These are phyloP conservation scores for Phytophthora cactorum DNA, from an alignment of 352 stramenopile species.

Conservation along the genomic window DNA sequence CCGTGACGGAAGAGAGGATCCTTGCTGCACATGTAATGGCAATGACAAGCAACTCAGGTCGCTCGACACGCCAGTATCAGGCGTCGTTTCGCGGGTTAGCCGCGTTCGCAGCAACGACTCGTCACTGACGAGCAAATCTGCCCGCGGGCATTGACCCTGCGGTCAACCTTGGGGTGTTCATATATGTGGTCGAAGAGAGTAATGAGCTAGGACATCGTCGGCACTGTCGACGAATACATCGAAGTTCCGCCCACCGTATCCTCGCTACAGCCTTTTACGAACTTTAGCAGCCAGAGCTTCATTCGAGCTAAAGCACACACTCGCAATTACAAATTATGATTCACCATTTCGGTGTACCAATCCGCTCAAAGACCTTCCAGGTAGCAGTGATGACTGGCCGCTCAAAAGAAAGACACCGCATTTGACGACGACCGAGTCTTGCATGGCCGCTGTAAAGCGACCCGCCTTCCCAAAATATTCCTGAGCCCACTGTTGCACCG, in stretches of 20 bases:
- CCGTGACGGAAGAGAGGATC: not conserved
- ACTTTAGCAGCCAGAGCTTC: slow-evolving; percentile 5
- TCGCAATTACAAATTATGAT: not conserved
- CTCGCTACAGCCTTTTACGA: slow-evolving; percentile 9
- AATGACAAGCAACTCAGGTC: slow-evolving; percentile 7
- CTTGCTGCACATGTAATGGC: slow-evolving; percentile 6
- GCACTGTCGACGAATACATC: slow-evolving; percentile 15
- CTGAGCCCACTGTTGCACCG: slow-evolving; percentile 5
- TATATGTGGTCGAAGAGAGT: slow-evolving; percentile 2
- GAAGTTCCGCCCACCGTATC: not conserved
- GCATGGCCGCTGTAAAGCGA: slow-evolving; percentile 23
- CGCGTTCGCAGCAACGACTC: not conserved
- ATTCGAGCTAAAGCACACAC: slow-evolving; percentile 22
- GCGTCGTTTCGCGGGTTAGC: slow-evolving; percentile 8
- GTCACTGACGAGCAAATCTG: slow-evolving; percentile 6
- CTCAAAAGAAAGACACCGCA: slow-evolving; percentile 13
- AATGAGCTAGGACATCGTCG: not conserved
- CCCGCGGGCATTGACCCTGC: not conserved
- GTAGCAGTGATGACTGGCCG: slow-evolving; percentile 26
- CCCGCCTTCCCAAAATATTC: slow-evolving; percentile 17
- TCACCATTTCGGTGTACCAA: slow-evolving; percentile 27
- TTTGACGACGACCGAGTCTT: slow-evolving; percentile 33
- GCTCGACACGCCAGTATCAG: slow-evolving; percentile 29
- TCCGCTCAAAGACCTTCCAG: slow-evolving; percentile 5
- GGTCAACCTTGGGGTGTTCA: not conserved